Base-by-base conservation (phyloP, 257 asterid species). In the Coffea eugenioides region DNA sequence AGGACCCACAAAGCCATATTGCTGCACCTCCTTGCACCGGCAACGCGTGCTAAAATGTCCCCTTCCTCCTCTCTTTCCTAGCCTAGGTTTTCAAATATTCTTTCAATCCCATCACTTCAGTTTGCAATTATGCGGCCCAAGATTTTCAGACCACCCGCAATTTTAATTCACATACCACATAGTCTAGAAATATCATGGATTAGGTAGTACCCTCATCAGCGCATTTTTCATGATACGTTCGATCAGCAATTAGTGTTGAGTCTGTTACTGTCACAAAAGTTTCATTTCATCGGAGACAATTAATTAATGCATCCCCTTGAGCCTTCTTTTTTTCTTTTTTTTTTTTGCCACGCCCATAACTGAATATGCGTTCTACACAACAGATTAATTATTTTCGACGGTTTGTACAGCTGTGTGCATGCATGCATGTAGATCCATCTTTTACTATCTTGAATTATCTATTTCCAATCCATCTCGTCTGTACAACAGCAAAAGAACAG, bases 11-110 rank as follows among this genome's bases (percentile, higher is more conserved):
- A 87, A 69, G 71, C 80, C 64, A 74, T 73, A 67, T 39, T 49
- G 66, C n/a, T 88, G 88, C 89, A 72, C 86, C 86, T 76, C 86
- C 73, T 61, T 79, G 72, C 77, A 79, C 94, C 94, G 97, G 97
- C 97, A 90, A 90, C 85, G 97, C 97, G 97, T 93, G 97, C 97
- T 80, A 56, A 45, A 67, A 43, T 83, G 88, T 74, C 84, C 76
- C 82, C 81, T 67, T 87, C 83, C 89, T 45, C 75, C 86, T 39
- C 78, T 77, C 73, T 69, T 65, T 61, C 68, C 64, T 41, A 39
- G 46, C 39, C 68, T 67, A 27, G 67, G 52, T 74, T 45, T 45
- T 57, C 77, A 69, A 39, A 79, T 66, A 69, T 76, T 70, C 12
- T 65, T 36, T 45, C 69, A n/a, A 10, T 85, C 67, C 51, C 48